Conservation (phyloP, 208 protist genomes). For the Trypanosoma cruzi region DNA sequence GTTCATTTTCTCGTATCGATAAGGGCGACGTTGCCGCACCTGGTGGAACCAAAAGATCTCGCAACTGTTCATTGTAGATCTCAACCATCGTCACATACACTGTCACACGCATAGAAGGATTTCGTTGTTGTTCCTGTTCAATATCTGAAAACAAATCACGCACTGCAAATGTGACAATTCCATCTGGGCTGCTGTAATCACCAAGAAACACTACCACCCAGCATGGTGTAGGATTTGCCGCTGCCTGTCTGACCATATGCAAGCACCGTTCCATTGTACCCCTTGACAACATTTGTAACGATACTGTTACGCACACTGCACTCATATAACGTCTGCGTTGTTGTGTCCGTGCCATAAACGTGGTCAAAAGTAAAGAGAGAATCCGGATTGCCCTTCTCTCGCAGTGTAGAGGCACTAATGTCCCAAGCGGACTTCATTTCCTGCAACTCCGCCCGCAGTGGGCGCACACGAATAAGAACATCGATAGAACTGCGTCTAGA, state of each 20-base stretch:
- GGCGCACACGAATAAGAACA: constrained; percentile 70
- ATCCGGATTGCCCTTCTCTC: constrained; percentile 59
- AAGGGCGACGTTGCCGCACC: constrained; percentile 32
- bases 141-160: constrained; percentile 63
- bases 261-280: constrained; percentile 88
- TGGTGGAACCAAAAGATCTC: constrained; percentile 57
- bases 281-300: constrained; percentile 59
- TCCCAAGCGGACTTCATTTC: constrained; percentile 38
- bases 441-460: constrained; percentile 48
- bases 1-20: constrained; percentile 72
- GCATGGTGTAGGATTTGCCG: constrained; percentile 88
- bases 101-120: constrained; percentile 31
- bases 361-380: constrained; percentile 76
- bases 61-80: constrained; percentile 89
- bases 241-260: constrained; percentile 90
- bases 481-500: constrained; percentile 54
- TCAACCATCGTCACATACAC: constrained; percentile 74
- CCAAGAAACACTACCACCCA: constrained; percentile 38
- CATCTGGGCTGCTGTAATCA: constrained; percentile 17
- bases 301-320: constrained; percentile 47
- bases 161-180: constrained; percentile 53
- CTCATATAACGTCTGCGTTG: constrained; percentile 59
- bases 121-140: constrained; percentile 36
- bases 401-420: constrained; percentile 32
- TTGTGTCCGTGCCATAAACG: constrained; percentile 45